Percentiles rank a stretch among this genome's conserved stretches.
Conservation (phyloP, 805 yeast species). For the Ogataea nakhonphanomensis region DNA sequence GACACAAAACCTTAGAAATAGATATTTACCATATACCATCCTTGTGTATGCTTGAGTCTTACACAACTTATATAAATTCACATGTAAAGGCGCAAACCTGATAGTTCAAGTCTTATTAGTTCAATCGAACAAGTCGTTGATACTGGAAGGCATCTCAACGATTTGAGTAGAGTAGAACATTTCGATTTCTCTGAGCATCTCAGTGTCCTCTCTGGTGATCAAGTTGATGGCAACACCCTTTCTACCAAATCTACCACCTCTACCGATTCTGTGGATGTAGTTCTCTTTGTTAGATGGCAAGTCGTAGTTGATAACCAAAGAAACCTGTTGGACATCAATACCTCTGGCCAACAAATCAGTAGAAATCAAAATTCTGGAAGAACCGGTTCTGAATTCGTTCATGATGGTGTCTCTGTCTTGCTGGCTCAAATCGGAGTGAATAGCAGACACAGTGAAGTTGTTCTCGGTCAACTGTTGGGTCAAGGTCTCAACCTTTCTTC, state of each 20-base stretch:
- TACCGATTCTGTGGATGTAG: constrained; percentile 96
- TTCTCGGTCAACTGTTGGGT: constrained; percentile 72
- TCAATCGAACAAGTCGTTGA: constrained; percentile 45
- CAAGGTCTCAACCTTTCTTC: constrained; percentile 90
- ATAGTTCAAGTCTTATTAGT: constrained; percentile 13
- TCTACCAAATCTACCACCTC: constrained; percentile 98
- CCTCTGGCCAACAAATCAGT: constrained; percentile 99
- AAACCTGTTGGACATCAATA: constrained; percentile 97
- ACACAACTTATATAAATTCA: constrained; percentile 14
- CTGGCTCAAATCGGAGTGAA: constrained; percentile 97
- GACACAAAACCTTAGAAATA: background rate
- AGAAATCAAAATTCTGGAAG: constrained; percentile 88
- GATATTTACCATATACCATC: constrained; percentile 8
- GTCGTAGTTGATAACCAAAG: constrained; percentile 93
- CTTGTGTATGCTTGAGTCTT: constrained; percentile 11
- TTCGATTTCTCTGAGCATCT: constrained; percentile 70
- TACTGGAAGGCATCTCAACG: constrained; percentile 74
- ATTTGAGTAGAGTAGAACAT: constrained; percentile 70
- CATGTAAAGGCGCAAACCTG: constrained; percentile 13
- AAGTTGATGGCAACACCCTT: constrained; percentile 97
- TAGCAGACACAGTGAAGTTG: constrained; percentile 89
- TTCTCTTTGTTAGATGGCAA: constrained; percentile 90
- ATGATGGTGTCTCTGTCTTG: constrained; percentile 90
- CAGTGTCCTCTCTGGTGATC: constrained; percentile 75
- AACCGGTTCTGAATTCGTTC: constrained; percentile 93